These are phyloP conservation scores for Ustilago cynodontis DNA, from an alignment of 1,284 basidiomycete genomes.

Conservation along the genomic window DNA sequence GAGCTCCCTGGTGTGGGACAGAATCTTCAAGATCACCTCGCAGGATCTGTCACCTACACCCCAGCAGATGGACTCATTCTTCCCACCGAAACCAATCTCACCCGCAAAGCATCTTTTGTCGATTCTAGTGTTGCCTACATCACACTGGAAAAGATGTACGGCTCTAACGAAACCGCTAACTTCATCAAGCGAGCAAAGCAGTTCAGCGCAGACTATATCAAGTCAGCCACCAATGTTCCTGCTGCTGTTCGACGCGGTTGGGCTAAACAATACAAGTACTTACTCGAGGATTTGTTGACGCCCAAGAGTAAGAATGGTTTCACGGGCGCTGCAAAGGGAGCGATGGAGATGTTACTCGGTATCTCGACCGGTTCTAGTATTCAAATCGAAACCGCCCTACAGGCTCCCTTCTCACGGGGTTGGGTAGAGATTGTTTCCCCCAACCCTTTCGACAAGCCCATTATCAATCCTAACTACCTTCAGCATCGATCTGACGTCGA, in stretches of 20 bases:
- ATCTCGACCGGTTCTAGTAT: slow-evolving; percentile 47
- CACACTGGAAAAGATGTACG: slow-evolving; percentile 53
- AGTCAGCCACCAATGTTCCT: slow-evolving; percentile 45
- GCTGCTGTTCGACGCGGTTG: slow-evolving; percentile 43
- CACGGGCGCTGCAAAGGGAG: slow-evolving; percentile 39
- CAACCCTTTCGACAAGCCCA: slow-evolving; percentile 53
- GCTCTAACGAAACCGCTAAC: slow-evolving; percentile 36
- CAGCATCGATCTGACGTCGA: slow-evolving; percentile 49
- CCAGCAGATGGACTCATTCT: slow-evolving; percentile 36
- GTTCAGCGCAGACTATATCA: slow-evolving; percentile 40
- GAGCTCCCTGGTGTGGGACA: slow-evolving; percentile 74
- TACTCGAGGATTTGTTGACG: slow-evolving; percentile 39
- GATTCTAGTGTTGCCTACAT: slow-evolving; percentile 62
- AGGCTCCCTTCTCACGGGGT: slow-evolving; percentile 65
- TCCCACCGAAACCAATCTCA: slow-evolving; percentile 33
- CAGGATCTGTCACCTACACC: slow-evolving; percentile 43
- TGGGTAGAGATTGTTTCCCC: slow-evolving; percentile 53
- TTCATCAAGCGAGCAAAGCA: slow-evolving; percentile 39
- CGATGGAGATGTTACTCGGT: slow-evolving; percentile 61
- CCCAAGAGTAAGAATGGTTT: slow-evolving; percentile 36
- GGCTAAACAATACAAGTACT: slow-evolving; percentile 50
- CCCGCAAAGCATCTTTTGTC: slow-evolving; percentile 55
- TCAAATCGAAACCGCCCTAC: slow-evolving; percentile 56
- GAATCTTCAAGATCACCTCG: slow-evolving; percentile 74
- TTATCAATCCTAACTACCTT: slow-evolving; percentile 63